Evolutionary conservation across 2,329 filamentous ascomycete genomes (phyloP).

Genomic region (Aulographum hederae): DNA sequence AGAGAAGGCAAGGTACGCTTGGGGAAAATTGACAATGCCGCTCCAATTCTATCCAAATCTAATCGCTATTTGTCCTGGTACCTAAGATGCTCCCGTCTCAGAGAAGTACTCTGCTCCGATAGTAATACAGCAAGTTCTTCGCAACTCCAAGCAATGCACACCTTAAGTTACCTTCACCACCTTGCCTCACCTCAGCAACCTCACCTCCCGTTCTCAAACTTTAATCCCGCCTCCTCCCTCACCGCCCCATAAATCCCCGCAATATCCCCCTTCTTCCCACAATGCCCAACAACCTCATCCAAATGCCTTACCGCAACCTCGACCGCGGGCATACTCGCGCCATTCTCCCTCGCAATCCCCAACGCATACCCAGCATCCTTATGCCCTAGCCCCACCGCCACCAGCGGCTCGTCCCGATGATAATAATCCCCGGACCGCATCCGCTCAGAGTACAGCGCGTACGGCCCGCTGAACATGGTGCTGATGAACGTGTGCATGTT

Average conservation of each 20-base stretch:
- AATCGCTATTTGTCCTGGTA: no score
- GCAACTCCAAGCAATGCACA: no score
- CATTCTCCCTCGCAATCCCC: conserved; percentile 43
- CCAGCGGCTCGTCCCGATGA: conserved; percentile 59
- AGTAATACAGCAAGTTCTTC: no score
- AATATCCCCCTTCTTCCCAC: conserved; percentile 57
- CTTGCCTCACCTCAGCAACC: no score
- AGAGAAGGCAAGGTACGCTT: no score
- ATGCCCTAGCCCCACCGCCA: conserved; percentile 62
- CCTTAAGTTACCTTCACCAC: no score
- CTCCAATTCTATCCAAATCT: no score
- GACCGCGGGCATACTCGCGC: conserved; percentile 43
- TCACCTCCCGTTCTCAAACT: conserved; percentile 58
- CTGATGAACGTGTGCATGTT: conserved; percentile 56
- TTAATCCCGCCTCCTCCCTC: conserved; percentile 53
- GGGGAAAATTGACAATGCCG: no score
- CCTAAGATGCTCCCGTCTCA: no score
- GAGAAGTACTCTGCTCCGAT: no score
- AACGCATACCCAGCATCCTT: conserved; percentile 69
- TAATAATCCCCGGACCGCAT: conserved; percentile 65
- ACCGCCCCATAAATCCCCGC: conserved; percentile 68
- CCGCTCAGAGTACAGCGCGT: conserved; percentile 54
- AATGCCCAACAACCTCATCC: conserved; percentile 47
- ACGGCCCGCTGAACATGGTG: conserved; percentile 56
- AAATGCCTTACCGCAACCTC: conserved; percentile 54